Evolutionary conservation across 139 green algal genomes (phyloP), one percentile per base, ranked within the genome.

Genomic region (Chlamydomonas applanata): DNA sequence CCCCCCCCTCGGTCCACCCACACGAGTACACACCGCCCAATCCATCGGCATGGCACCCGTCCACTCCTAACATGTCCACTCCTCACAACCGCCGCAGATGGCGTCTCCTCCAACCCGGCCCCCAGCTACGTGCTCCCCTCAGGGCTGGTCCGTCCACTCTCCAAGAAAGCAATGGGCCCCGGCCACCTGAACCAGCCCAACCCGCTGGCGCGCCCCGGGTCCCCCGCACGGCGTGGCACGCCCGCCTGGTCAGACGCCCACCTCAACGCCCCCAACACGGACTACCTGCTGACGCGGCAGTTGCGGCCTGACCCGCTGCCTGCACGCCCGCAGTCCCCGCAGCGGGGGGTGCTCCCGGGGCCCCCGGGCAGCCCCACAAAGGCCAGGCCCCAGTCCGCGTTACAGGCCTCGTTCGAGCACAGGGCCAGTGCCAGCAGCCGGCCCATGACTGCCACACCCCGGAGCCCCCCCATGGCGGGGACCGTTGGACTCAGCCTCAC

Each of bases 101-200:
- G 80, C 20, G 71, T 85, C 17, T 69, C 80, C 20, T 76, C 75
- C 16, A 59, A 79, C 30, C 80, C 80, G 4, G 75, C 80, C 11
- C 80, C 80, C 19, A 74, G 75, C 0, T 85, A 85, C 34, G 72
- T 82, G 4, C 46, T 78, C 57, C 35, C 59, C 14, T 34, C 66
- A 0, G 14, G 35, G 0, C 35, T 72, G 2, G 61, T 66, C 19
- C 78, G 72, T 5, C 73, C 69, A 3, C 35, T 54, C n/a, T 45
- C 54, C 3, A 57, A 64, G 17, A 74, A 78, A 30, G 13, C 61
- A 17, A 56, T 79, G 13, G 71, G 74, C 11, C 74, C 77, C 0
- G 71, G 71, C 19, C 54, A 69, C 13, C 62, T 78, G 9, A 61
- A 22, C 53, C n/a, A 69, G 24, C 71, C 71, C 13, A 29, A 3